Percentiles rank a stretch among this genome's conserved stretches.
These are phyloP conservation scores for Protomyces inundatus DNA, from an alignment of 1,139 yeast genomes.

Conservation along the genomic window DNA sequence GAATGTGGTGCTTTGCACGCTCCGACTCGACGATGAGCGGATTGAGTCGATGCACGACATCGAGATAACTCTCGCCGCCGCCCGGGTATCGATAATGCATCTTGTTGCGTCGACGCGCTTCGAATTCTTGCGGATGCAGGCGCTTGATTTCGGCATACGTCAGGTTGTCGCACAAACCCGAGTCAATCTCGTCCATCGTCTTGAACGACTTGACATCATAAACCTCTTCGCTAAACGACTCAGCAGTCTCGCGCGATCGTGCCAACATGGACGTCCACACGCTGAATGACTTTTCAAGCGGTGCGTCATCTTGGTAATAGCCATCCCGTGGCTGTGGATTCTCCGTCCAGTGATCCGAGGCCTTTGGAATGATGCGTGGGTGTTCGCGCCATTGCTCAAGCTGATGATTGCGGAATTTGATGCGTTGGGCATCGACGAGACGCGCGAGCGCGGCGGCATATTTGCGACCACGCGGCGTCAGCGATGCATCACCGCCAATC, in stretches of 20 bases:
- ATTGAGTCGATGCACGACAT: conserved; percentile 72
- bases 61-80: conserved; percentile 96
- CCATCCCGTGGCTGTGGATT: conserved; percentile 19
- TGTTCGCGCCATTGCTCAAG: conserved; percentile 46
- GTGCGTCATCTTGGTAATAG: conserved; percentile 39
- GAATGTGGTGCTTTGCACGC: conserved; percentile 78
- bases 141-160: conserved; percentile 76
- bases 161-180: conserved; percentile 89
- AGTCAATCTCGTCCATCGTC: conserved; percentile 88
- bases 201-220: conserved; percentile 84
- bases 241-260: conserved; percentile 73
- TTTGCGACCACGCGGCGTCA: conserved; percentile 72
- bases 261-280: conserved; percentile 90
- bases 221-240: conserved; percentile 56
- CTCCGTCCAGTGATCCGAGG: conserved; percentile 26
- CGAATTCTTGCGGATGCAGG: conserved; percentile 70
- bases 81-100: conserved; percentile 56
- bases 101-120: conserved; percentile 73
- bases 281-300: conserved; percentile 64
- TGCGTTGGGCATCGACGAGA: conserved; percentile 67
- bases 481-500: conserved; percentile 85
- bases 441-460: conserved; percentile 66
- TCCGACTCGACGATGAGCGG: conserved; percentile 91
- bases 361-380: conserved; percentile 26
- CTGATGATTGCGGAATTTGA: conserved; percentile 62